Evolutionary conservation across 2,329 filamentous ascomycete species (phyloP), one percentile per base, ranked within the genome.

Genomic region (Zelopaecilomyces penicillatus): DNA sequence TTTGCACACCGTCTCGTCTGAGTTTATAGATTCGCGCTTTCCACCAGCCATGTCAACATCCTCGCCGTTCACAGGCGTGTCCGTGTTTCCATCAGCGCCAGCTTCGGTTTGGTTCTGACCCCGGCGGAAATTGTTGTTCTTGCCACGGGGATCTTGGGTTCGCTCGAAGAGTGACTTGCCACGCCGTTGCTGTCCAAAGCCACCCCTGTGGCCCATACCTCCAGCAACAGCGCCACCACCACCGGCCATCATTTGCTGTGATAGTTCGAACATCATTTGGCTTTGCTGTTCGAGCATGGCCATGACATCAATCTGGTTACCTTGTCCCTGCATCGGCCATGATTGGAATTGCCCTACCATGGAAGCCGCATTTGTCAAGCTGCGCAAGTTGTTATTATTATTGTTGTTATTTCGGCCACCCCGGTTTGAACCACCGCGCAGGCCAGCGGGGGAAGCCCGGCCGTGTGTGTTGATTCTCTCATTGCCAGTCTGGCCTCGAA

Each of bases 201-300:
- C 54, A 4, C 58, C 79, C 70, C 52, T 73, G 65, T 53, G 70
- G 57, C 58, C 67, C 19, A 19, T 19, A 19, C 19, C 19, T 19
- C 19, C 19, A 19, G 19, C 19, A 19, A 19, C 19, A 19, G 19
- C 19, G 58, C 19, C 29, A 4, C 58, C 68, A 59, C 76, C 76
- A 6, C 70, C 72, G 61, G 76, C 77, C 59, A 83, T 71, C 53
- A 78, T 63, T 55, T 80, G 76, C 54, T 82, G 75, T 53, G 80
- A 76, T 56, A 87, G 73, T 56, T 90, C 83, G 44, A 80, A 78
- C 79, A 95, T 88, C 79, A 94, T 86, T 48, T 84, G 80, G 41
- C 86, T 87, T 59, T 95, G 87, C 60, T 95, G 86, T 65, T 95
- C 87, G 51, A 93, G 77, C 69, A 94, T 91, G 74, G 66, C 87